Conservation (phyloP, 805 yeast species). For the Yamadazyma sp. region DNA sequence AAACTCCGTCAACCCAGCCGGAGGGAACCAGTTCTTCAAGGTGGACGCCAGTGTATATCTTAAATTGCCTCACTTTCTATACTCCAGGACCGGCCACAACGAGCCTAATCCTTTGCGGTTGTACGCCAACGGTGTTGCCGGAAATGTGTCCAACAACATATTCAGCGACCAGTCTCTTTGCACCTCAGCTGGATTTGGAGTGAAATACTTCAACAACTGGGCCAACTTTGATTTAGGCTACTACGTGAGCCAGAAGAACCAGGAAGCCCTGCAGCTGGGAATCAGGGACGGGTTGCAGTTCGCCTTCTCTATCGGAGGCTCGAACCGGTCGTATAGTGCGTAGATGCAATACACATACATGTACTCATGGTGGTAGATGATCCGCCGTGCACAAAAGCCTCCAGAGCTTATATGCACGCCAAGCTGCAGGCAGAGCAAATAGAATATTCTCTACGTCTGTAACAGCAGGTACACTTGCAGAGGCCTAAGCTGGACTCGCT, state of each 20-base stretch:
- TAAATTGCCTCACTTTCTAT: slow-evolving; percentile 51
- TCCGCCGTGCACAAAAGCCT: no score
- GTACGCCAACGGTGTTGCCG: slow-evolving; percentile 66
- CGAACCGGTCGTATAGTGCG: slow-evolving; percentile 17
- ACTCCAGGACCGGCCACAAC: slow-evolving; percentile 15
- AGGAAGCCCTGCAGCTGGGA: slow-evolving; percentile 20
- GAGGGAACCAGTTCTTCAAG: slow-evolving; percentile 65
- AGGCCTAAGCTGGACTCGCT: no score
- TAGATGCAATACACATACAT: no score
- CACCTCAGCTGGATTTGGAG: slow-evolving; percentile 34
- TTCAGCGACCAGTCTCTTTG: slow-evolving; percentile 23
- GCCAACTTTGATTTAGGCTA: slow-evolving; percentile 45
- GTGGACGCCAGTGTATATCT: slow-evolving; percentile 59
- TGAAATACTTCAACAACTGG: slow-evolving; percentile 39
- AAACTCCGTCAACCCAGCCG: slow-evolving; percentile 70
- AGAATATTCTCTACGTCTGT: no score
- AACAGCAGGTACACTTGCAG: no score
- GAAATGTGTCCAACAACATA: slow-evolving; percentile 46
- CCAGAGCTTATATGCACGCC: no score
- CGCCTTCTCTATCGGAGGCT: slow-evolving; percentile 40
- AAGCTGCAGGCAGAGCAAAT: no score
- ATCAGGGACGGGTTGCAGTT: slow-evolving; percentile 41
- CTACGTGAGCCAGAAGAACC: slow-evolving; percentile 27
- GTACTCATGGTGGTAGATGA: no score
- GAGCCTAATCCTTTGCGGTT: slow-evolving; percentile 43